Evolutionary conservation across 176 grass and related monocot species (phyloP).

Genomic region (Saccharum spontaneum): DNA sequence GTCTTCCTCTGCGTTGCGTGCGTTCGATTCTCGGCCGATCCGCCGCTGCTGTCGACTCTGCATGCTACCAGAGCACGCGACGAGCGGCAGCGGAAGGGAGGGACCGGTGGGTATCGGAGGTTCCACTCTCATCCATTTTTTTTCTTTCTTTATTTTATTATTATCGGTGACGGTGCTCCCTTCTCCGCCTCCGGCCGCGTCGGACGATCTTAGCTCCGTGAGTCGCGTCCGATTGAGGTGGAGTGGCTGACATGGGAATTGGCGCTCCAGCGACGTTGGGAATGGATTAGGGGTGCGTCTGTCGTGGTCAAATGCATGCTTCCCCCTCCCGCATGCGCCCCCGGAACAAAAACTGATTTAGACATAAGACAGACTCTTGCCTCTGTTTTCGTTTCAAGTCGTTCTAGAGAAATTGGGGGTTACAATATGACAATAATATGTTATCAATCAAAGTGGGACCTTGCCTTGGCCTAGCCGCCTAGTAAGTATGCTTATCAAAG

Average conservation of each 20-base stretch:
- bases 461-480: neutral
- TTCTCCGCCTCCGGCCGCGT: neutral
- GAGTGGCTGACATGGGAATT: neutral
- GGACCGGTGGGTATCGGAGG: neutral
- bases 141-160: neutral
- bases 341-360: neutral
- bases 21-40: neutral
- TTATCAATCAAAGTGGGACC: neutral
- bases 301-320: slow-evolving; percentile 5
- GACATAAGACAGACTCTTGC: neutral
- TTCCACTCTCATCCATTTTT: neutral
- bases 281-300: neutral
- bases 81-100: neutral
- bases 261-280: neutral
- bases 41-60: neutral
- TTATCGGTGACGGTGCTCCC: neutral
- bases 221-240: neutral
- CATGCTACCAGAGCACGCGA: neutral
- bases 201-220: neutral
- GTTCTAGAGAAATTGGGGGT: neutral
- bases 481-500: neutral
- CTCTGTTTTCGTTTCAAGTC: neutral
- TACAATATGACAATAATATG: neutral
- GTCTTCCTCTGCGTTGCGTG: neutral
- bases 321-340: neutral